Evolutionary conservation across 805 yeast species (phyloP), one percentile per base, ranked within the genome.

Genomic region (Pichia nakasei): DNA sequence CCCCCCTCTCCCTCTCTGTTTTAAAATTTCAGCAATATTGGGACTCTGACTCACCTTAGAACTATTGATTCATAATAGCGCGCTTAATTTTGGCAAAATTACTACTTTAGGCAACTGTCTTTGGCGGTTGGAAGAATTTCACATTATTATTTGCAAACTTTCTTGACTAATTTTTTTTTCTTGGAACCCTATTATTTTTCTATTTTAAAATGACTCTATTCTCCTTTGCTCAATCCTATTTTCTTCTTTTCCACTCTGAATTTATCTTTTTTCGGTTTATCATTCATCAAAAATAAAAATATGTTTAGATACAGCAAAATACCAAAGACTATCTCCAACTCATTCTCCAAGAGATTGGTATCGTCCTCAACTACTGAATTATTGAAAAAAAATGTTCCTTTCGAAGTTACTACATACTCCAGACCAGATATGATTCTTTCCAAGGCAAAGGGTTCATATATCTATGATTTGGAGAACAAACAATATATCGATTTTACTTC

Each of bases 401-500:
- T 66, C 58, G 71, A 80, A 9, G 89, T 82, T 9, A 80, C 93
- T 5, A 85, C 95, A 0, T 86, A 87, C 57, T 74, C 88, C 11
- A 76, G 89, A 55, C 95, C 95, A 12, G 70, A 78, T 38, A 63
- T 88, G 40, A 84, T 87, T 17, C 70, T 91, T 45, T 78, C 82
- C 39, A 82, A 80, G 48, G 98, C 96, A 31, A 64, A 78, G 53
- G 96, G 95, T 18, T 76, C 88, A n/a, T 69, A 70, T 43, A 60
- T 93, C 43, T 88, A 80, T 70, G 98, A 93, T 61, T 64, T 82
- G 39, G 87, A 85, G 54, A 82, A 83, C 48, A 72, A 77, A 34
- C 73, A 82, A 59, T 93, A 82, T 57, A 72, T 93, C 41, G 98
- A 93, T 60, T 91, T 93, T 64, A 81, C 91, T 1, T 88, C 97